Evolutionary conservation across 2,329 filamentous ascomycete species (phyloP).

Genomic region (Tolypocladium sp.): DNA sequence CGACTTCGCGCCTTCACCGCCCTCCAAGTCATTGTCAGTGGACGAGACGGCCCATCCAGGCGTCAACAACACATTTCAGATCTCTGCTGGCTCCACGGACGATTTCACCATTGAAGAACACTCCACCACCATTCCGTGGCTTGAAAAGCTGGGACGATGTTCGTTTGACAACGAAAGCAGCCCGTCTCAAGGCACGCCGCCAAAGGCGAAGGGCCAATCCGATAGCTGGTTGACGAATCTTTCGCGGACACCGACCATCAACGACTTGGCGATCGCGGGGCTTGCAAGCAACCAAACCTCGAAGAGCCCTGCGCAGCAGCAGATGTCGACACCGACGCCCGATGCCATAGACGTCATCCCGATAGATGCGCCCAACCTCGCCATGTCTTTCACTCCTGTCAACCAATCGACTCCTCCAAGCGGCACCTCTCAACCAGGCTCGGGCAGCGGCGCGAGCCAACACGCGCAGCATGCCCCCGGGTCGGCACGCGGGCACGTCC

Average conservation of each 20-base stretch:
- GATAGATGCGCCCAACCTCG: conserved; percentile 3
- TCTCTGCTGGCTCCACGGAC: background rate
- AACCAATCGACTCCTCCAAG: background rate
- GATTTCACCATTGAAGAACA: background rate
- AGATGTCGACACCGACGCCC: background rate
- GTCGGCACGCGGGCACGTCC: background rate
- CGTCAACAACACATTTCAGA: background rate
- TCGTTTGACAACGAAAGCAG: background rate
- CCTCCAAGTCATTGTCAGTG: background rate
- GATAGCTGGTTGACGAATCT: background rate
- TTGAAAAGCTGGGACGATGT: background rate
- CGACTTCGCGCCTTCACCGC: background rate
- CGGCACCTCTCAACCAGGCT: background rate
- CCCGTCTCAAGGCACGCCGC: background rate
- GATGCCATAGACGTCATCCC: background rate
- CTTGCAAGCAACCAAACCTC: background rate
- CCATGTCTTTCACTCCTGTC: conserved; percentile 16
- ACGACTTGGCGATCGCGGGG: background rate
- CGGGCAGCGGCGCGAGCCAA: background rate
- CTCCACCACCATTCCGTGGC: background rate
- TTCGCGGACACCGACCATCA: background rate
- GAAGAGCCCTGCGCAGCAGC: background rate
- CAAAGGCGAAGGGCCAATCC: background rate
- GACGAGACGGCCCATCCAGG: background rate
- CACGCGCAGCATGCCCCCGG: background rate